A percentile compares a stretch with the other conserved stretches of the same genome.
Conservation (phyloP, 306 rosid species). For the Pyrus betulifolia region DNA sequence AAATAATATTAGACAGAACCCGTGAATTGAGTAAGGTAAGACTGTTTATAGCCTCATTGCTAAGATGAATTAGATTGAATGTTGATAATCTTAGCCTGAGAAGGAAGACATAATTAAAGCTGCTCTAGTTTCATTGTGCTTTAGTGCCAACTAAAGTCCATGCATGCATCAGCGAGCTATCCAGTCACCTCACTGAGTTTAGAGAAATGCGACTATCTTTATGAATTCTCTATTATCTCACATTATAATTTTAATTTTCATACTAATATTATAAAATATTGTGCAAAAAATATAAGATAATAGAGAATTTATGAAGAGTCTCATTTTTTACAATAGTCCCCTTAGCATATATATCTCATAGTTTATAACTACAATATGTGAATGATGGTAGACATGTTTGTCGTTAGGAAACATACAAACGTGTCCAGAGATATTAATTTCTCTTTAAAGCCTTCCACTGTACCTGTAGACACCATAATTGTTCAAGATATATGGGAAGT, state of each 20-base stretch:
- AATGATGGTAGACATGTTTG: slow-evolving; percentile 39
- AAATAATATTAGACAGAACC: not conserved
- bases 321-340: not conserved
- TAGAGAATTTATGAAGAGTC: not conserved
- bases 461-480: slow-evolving; percentile 2
- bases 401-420: slow-evolving; percentile 47
- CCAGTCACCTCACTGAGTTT: not conserved
- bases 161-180: not conserved
- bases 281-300: too few relatives aligned
- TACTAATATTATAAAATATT: too few relatives aligned
- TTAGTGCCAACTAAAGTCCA: not conserved
- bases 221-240: too few relatives aligned
- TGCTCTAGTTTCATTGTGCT: not conserved
- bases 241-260: too few relatives aligned
- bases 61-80: not conserved
- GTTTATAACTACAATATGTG: slow-evolving; percentile 5
- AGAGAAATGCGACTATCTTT: too few relatives aligned
- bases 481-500: not conserved
- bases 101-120: not conserved
- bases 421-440: slow-evolving; percentile 38
- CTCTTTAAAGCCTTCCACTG: slow-evolving; percentile 22
- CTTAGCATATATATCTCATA: not conserved
- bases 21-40: not conserved
- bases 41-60: not conserved
- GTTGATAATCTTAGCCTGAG: not conserved